These are phyloP conservation scores for Ilex aquifolium DNA, from an alignment of 257 asterid genomes.

Conservation along the genomic window DNA sequence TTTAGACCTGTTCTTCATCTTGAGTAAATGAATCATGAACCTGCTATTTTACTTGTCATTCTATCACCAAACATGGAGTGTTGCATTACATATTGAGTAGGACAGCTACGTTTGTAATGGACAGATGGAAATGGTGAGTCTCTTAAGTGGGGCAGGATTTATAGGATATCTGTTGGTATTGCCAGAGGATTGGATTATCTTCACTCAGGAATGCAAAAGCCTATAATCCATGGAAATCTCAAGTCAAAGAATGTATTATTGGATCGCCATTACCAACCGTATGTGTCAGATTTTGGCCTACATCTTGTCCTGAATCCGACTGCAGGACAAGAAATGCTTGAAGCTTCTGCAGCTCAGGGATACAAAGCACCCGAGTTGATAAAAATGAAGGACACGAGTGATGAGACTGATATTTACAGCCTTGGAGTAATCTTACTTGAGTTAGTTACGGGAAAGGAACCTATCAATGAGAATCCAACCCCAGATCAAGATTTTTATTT, in stretches of 20 bases:
- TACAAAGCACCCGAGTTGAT: constrained; percentile 80
- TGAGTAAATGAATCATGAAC: neutral
- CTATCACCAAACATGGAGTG: too few relatives aligned
- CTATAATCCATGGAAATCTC: constrained; percentile 79
- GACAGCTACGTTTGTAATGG: constrained; percentile 5
- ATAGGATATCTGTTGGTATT: constrained; percentile 59
- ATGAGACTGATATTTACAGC: constrained; percentile 69
- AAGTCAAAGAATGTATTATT: constrained; percentile 67
- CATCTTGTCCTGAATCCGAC: constrained; percentile 60
- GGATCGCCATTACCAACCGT: constrained; percentile 50
- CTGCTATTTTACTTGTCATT: constrained; percentile 9
- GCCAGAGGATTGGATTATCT: constrained; percentile 64
- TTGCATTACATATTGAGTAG: constrained; percentile 1
- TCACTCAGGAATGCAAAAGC: constrained; percentile 45
- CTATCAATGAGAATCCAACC: constrained; percentile 37
- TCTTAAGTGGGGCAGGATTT: constrained; percentile 63
- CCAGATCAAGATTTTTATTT: constrained; percentile 52
- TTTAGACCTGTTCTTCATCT: too few relatives aligned
- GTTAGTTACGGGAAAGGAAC: constrained; percentile 63
- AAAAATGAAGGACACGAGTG: constrained; percentile 62
- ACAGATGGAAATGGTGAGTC: constrained; percentile 62
- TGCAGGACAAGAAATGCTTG: constrained; percentile 70
- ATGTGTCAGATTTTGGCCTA: constrained; percentile 69
- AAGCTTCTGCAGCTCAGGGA: constrained; percentile 61
- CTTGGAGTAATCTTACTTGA: constrained; percentile 73